A percentile compares a stretch with the other conserved stretches of the same genome.
Evolutionary conservation across 2,329 filamentous ascomycete species (phyloP).

Genomic region (Cladosporium sp.): DNA sequence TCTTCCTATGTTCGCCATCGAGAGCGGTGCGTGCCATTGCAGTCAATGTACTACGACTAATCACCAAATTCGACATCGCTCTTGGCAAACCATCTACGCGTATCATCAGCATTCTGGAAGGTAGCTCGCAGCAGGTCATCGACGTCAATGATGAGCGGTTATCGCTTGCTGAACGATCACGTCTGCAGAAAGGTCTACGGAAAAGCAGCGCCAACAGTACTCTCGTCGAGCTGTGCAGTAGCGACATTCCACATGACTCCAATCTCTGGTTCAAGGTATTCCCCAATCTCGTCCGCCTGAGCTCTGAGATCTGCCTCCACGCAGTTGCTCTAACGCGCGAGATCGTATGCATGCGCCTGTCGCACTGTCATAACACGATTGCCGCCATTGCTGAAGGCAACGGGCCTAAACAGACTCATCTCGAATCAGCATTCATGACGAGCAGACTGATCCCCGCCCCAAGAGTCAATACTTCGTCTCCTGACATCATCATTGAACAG

Average conservation of each 20-base stretch:
- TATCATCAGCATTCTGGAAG: slow-evolving; percentile 89
- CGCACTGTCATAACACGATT: slow-evolving; percentile 90
- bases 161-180: slow-evolving; percentile 87
- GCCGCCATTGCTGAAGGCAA: slow-evolving; percentile 73
- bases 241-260: slow-evolving; percentile 90
- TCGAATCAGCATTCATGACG: slow-evolving; percentile 20
- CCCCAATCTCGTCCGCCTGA: slow-evolving; percentile 87
- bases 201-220: slow-evolving; percentile 81
- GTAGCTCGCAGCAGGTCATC: slow-evolving; percentile 83
- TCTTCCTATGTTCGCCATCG: slow-evolving; percentile 96
- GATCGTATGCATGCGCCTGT: slow-evolving; percentile 84
- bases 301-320: slow-evolving; percentile 87
- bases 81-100: slow-evolving; percentile 74
- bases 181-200: slow-evolving; percentile 84
- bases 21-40: slow-evolving; percentile 84
- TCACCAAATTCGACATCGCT: slow-evolving; percentile 89
- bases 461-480: slow-evolving; percentile 60
- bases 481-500: slow-evolving; percentile 89
- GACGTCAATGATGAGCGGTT: slow-evolving; percentile 89
- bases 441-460: slow-evolving; percentile 55
- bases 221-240: slow-evolving; percentile 89
- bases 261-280: slow-evolving; percentile 98
- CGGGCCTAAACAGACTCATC: slow-evolving; percentile 42
- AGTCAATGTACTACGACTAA: slow-evolving; percentile 85
- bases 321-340: slow-evolving; percentile 89